phyloP scores from a whole-genome alignment of 2,329 filamentous ascomycete species.

The Trichoderma citrinoviride region DNA sequence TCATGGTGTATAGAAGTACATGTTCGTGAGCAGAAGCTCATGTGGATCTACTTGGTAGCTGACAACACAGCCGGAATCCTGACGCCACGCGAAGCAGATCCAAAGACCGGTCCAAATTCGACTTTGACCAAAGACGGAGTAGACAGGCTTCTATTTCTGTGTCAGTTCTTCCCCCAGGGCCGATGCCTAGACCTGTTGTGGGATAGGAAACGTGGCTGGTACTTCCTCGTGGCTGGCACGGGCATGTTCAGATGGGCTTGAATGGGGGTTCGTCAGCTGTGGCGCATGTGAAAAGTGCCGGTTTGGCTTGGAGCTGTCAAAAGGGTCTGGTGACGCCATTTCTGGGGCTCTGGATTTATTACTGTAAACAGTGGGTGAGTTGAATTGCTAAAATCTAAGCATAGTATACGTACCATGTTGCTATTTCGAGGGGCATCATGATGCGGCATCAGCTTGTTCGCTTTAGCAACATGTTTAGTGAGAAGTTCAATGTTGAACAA shows the following conservation, averaged over 20 bases:
- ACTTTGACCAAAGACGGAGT: background rate
- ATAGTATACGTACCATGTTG: background rate
- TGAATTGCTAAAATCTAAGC: background rate
- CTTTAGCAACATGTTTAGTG: too few relatives aligned
- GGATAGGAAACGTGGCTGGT: slow-evolving; percentile 2
- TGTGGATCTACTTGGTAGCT: too few relatives aligned
- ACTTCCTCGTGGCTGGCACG: background rate
- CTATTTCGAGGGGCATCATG: background rate
- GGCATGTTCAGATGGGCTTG: background rate
- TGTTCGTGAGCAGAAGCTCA: too few relatives aligned
- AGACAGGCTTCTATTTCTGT: background rate
- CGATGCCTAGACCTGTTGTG: background rate
- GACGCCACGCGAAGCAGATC: background rate
- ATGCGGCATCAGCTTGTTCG: background rate
- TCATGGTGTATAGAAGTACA: too few relatives aligned
- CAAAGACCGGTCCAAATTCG: too few relatives aligned
- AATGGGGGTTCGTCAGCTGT: background rate
- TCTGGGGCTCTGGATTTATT: background rate
- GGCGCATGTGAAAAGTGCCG: background rate
- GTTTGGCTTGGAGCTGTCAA: background rate
- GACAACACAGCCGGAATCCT: background rate
- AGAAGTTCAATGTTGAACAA: too few relatives aligned
- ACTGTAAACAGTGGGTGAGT: background rate
- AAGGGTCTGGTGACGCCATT: slow-evolving; percentile 3
- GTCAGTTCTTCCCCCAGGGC: too few relatives aligned